phyloP scores from a whole-genome alignment of 2,329 filamentous ascomycete genomes.

The Aspergillus candidus region DNA sequence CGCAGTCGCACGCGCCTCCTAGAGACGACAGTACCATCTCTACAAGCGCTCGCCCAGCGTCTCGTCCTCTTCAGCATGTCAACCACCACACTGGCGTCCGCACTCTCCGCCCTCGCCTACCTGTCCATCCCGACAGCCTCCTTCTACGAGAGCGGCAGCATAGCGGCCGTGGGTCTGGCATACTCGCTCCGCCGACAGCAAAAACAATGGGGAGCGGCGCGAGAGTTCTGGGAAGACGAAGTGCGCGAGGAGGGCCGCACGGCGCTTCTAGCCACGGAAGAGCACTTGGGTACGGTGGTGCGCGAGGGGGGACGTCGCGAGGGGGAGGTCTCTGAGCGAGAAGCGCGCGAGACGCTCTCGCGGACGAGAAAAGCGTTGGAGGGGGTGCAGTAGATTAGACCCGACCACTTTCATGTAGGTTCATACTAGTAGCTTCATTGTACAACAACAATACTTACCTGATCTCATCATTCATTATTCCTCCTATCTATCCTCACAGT shows the following conservation, averaged over 20 bases:
- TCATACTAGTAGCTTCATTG: too few relatives aligned
- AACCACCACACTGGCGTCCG: conserved; percentile 59
- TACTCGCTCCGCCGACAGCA: conserved; percentile 55
- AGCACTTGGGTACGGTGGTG: conserved; percentile 43
- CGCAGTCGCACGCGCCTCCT: conserved; percentile 62
- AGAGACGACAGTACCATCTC: conserved; percentile 59
- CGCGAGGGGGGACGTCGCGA: conserved; percentile 37
- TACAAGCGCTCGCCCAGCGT: conserved; percentile 67
- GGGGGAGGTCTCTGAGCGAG: conserved; percentile 32
- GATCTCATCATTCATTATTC: conserved; percentile 3
- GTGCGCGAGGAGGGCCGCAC: conserved; percentile 53
- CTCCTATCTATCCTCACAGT: conserved; percentile 4
- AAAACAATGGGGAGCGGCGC: conserved; percentile 51
- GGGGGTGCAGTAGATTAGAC: conserved; percentile 26
- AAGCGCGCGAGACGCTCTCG: conserved; percentile 41
- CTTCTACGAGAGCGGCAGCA: conserved; percentile 53
- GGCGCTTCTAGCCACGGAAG: conserved; percentile 51
- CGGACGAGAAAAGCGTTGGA: conserved; percentile 44
- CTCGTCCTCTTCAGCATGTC: conserved; percentile 70
- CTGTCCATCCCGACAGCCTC: conserved; percentile 47
- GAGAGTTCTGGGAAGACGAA: conserved; percentile 47
- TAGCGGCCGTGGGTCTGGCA: conserved; percentile 54
- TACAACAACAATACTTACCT: conserved; percentile 9
- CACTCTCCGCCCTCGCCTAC: conserved; percentile 52
- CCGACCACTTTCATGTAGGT: too few relatives aligned